Conservation (phyloP, 1,139 yeast genomes). For the Taphrina sp. region DNA sequence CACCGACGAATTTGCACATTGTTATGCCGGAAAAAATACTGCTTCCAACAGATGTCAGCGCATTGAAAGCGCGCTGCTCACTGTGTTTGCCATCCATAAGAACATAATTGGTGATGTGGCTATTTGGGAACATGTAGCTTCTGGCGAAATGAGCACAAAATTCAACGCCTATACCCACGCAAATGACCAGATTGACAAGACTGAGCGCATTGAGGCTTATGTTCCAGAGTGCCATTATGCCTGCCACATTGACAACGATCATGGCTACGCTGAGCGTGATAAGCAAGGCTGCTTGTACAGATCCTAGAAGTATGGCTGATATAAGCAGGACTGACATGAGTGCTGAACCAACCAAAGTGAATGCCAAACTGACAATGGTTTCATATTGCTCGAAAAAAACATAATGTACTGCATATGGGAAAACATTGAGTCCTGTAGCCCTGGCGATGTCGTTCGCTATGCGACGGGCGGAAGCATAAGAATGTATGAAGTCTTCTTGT, state of each 20-base stretch:
- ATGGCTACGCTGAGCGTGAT: constrained; percentile 60
- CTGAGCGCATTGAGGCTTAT: constrained; percentile 86
- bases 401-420: constrained; percentile 91
- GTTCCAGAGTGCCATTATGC: constrained; percentile 70
- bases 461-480: constrained; percentile 71
- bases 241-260: constrained; percentile 72
- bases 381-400: constrained; percentile 87
- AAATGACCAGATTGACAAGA: constrained; percentile 80
- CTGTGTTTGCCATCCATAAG: constrained; percentile 30
- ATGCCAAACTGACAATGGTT: constrained; percentile 58
- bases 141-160: constrained; percentile 85
- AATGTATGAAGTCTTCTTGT: constrained; percentile 78
- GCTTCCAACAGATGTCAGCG: constrained; percentile 76
- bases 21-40: constrained; percentile 89
- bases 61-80: constrained; percentile 53
- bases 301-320: constrained; percentile 63
- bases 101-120: constrained; percentile 32
- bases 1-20: constrained; percentile 83
- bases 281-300: constrained; percentile 58
- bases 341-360: constrained; percentile 58
- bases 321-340: constrained; percentile 55
- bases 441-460: constrained; percentile 59
- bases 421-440: constrained; percentile 56
- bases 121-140: constrained; percentile 56
- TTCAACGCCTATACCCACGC: constrained; percentile 90